Evolutionary conservation across 768 basidiomycete species (phyloP), one percentile per base, ranked within the genome.

Genomic region (Artomyces pyxidatus): DNA sequence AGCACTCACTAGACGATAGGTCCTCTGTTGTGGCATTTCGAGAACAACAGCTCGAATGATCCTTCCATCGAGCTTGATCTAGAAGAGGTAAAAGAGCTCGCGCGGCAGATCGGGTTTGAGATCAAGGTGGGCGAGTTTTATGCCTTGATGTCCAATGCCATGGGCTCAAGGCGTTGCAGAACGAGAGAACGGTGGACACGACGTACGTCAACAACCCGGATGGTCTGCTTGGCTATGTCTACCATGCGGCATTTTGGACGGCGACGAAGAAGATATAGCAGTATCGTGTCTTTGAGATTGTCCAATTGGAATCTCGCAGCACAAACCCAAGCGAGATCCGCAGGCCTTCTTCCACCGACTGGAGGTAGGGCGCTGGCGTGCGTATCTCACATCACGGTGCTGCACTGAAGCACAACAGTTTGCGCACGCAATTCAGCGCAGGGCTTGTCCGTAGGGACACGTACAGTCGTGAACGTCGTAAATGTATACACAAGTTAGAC

Each of bases 1-100:
- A n/a, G 30, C n/a, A 7, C 23, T 39, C 3, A 42, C 22, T 32
- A 14, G 38, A 16, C 37, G 42, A 45, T 38, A 85, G 93, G 94
- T 3, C 95, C 95, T 0, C 68, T 95, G 1, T 68, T 97, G n/a
- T 98, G 95, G 94, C 95, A 98, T 63, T 97, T 83, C 65, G 94
- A 97, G 61, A 94, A 95, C 65, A 92, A 89, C 60, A 73, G 63
- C 47, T 78, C 80, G 37, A 80, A 81, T 54, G 90, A 95, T 54
- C 75, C 81, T 0, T 91, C 88, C 1, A 74, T 98, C 29, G 94
- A 97, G 65, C 73, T 97, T 16, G 85, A 83, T 58, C 67, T 97
- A n/a, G 87, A 89, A 50, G 93, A 97, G 60, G 76, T 96, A 30
- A 95, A 92, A 61, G 64, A 65, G 0, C 73, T 97, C 6, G 84